These are phyloP conservation scores for Talaromyces sp. DNA, from an alignment of 2,329 filamentous ascomycete genomes.

Conservation along the genomic window DNA sequence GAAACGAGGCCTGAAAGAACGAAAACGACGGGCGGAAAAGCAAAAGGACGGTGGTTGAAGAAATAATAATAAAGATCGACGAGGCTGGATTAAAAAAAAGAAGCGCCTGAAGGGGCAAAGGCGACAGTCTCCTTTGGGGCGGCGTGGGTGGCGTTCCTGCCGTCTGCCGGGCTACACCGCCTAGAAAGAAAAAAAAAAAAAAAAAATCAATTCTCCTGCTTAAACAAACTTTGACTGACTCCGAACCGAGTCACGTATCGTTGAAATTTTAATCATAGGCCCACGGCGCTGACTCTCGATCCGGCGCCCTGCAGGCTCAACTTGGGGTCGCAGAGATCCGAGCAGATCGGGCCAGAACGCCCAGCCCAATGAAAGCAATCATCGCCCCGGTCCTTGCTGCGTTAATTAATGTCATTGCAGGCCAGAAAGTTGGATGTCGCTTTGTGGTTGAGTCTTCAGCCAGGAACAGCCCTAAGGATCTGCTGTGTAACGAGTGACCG, in stretches of 20 bases:
- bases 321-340: background rate
- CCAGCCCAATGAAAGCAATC: background rate
- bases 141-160: background rate
- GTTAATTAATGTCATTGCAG: background rate
- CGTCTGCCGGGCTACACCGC: background rate
- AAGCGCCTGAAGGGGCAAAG: background rate
- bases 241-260: no score
- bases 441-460: background rate
- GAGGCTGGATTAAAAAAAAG: background rate
- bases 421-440: no score
- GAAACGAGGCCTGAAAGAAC: background rate
- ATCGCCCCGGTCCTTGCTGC: background rate
- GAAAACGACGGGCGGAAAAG: background rate
- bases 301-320: background rate
- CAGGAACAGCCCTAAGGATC: background rate
- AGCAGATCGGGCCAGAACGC: background rate
- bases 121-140: background rate
- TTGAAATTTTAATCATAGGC: no score
- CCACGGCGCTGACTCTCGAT: background rate
- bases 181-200: background rate
- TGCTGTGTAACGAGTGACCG: background rate
- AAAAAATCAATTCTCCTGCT: no score
- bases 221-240: no score
- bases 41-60: background rate
- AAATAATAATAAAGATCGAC: background rate